Conservation (phyloP, 2,329 filamentous ascomycete genomes). For the Monosporascus sp. region DNA sequence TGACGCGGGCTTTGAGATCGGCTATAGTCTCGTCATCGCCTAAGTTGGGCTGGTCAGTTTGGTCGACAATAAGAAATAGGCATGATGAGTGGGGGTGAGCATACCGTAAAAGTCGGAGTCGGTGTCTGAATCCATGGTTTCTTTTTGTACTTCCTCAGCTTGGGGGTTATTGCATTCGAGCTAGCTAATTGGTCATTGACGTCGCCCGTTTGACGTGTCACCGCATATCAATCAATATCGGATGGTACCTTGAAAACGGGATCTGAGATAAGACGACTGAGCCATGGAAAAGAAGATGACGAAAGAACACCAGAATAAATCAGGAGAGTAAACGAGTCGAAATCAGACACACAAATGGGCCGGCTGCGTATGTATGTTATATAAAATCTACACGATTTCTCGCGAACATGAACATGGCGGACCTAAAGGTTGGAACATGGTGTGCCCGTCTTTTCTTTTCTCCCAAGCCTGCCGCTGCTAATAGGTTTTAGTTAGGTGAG, state of each 20-base stretch:
- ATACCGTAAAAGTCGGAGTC: conserved; percentile 2
- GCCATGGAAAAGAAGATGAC: neutral
- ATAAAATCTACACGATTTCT: no score
- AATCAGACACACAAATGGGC: no score
- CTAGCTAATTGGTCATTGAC: neutral
- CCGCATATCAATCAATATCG: neutral
- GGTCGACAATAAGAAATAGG: neutral
- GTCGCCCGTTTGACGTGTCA: neutral
- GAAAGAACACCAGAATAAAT: no score
- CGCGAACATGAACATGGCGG: no score
- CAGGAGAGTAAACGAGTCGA: no score
- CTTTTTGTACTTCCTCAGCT: neutral
- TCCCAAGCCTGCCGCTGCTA: no score
- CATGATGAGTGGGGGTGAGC: neutral
- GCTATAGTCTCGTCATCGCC: neutral
- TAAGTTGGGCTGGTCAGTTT: neutral
- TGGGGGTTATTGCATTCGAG: no score
- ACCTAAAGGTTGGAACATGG: no score
- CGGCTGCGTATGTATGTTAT: no score
- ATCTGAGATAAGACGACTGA: neutral
- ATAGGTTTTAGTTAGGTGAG: neutral
- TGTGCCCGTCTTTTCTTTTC: no score
- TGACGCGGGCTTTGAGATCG: neutral
- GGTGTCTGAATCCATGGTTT: neutral
- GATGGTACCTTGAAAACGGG: neutral